Percentiles rank a stretch among this genome's conserved stretches.
These are phyloP conservation scores for Erodium maritimum DNA, from an alignment of 345 rosid species.

Conservation along the genomic window DNA sequence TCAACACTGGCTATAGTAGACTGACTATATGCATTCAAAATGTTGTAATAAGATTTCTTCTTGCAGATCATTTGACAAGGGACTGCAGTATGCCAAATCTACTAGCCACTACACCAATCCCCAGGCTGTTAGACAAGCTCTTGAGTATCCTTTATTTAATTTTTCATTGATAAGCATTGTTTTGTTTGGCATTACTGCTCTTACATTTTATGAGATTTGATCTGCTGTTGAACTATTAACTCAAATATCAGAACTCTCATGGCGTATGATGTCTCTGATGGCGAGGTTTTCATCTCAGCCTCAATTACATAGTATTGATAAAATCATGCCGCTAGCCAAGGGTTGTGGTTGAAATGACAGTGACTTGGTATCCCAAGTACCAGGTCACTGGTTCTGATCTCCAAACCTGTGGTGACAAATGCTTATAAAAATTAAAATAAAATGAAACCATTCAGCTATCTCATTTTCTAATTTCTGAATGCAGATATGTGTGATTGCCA, in stretches of 20 bases:
- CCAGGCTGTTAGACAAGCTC: constrained; percentile 46
- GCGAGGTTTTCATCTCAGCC: constrained; percentile 50
- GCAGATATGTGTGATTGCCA: constrained; percentile 70
- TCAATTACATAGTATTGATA: constrained; percentile 8
- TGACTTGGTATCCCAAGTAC: too few species aligned
- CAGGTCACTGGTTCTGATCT: too few species aligned
- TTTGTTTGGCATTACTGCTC: constrained; percentile 3
- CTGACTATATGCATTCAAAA: neutral
- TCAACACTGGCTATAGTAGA: neutral
- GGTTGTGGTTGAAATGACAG: too few species aligned
- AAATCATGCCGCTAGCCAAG: neutral
- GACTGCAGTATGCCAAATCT: constrained; percentile 43
- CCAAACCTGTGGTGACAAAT: too few species aligned
- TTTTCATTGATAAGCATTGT: neutral
- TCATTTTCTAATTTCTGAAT: constrained; percentile 18
- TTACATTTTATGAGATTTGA: constrained; percentile 1
- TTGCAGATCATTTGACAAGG: constrained; percentile 66
- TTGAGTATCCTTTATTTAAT: constrained; percentile 66
- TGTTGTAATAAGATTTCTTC: constrained; percentile 10
- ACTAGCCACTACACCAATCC: constrained; percentile 41
- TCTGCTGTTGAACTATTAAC: constrained; percentile 26
- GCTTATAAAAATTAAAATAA: too few species aligned
- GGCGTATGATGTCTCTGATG: constrained; percentile 46
- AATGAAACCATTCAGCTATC: constrained; percentile 4
- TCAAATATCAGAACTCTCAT: constrained; percentile 40